Base-by-base conservation (phyloP, 371 early-diverging fungal genomes). In the Mortierella polycephala region DNA sequence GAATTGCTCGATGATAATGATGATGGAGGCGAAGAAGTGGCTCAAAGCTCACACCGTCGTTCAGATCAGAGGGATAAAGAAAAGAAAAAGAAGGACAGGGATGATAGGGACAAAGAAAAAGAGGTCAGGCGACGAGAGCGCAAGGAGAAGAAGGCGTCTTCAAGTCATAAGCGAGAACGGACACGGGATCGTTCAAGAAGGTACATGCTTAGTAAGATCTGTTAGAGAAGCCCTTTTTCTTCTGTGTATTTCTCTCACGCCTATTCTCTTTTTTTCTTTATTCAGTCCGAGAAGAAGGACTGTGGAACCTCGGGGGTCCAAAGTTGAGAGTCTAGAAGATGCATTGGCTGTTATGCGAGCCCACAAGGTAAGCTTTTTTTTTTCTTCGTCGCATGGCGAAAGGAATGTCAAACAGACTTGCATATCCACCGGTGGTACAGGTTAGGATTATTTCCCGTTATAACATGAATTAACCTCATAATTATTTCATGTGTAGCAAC, bases 311-410 rank as follows among this genome's bases (percentile, higher is more conserved):
- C 61, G 57, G 16, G 61, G 64, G 40, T 47, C 74, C 47, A 68
- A 64, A 23, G 75, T 75, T 2, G 71, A 75, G 44, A 75, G 67
- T 50, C 30, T 75, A 37, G 62, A 66, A 16, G 75, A 75, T 23
- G 75, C 75, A 1, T 53, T 75, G 44, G 75, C 75, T 11, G 71
- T 75, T 44, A 69, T 75, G 67, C 52, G 75, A 14, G 75, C 75
- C n/a, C 75, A 67, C 51, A 75, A 75, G 71, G 75, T 75, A 54
- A 46, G 39, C 2, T 2, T 23, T 2, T 16, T 4, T 6, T n/a
- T 14, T 11, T 23, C 21, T 40, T 39, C 2, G 10, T 54, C 41
- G 5, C 2, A 41, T 12, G 2, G 7, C 45, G n/a, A n/a, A n/a
- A n/a, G n/a, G n/a, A n/a, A n/a, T n/a, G n/a, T n/a, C 45, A 55